Percentiles rank a stretch among this genome's conserved stretches.
Conservation (phyloP, 2,329 filamentous ascomycete species). For the Dothideomycetes sp. region DNA sequence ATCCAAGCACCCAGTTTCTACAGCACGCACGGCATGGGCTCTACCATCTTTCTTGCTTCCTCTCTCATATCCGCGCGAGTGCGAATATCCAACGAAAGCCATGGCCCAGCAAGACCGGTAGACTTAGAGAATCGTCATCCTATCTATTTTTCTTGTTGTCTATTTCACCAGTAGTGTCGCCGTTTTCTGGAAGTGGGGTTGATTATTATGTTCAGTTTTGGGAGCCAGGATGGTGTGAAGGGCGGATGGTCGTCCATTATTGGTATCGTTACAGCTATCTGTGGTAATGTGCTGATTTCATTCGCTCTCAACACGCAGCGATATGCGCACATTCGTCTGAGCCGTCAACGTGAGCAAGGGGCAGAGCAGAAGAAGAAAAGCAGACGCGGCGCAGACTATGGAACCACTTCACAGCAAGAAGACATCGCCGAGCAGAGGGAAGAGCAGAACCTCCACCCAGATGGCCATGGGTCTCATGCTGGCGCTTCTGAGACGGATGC, state of each 20-base stretch:
- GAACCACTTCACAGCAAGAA: constrained; percentile 33
- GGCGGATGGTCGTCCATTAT: constrained; percentile 80
- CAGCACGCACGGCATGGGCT: no score
- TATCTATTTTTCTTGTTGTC: no score
- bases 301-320: constrained; percentile 93
- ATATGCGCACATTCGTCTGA: constrained; percentile 82
- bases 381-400: constrained; percentile 29
- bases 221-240: constrained; percentile 2
- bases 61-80: no score
- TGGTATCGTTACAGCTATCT: constrained; percentile 85
- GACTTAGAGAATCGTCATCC: no score
- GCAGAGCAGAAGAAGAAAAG: constrained; percentile 25
- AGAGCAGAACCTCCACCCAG: constrained; percentile 2
- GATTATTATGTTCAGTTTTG: no score
- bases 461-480: constrained; percentile 27
- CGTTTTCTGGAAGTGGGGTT: no score
- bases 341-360: constrained; percentile 51
- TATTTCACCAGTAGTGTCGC: no score
- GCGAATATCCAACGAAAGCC: no score
- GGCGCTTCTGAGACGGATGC: constrained; percentile 41
- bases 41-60: no score
- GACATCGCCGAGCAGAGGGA: constrained; percentile 26
- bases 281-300: constrained; percentile 88
- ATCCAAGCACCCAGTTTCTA: no score
- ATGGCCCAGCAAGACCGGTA: no score